Evolutionary conservation across 164 flowering plant species (phyloP).

Genomic region (Litsea cubeba): DNA sequence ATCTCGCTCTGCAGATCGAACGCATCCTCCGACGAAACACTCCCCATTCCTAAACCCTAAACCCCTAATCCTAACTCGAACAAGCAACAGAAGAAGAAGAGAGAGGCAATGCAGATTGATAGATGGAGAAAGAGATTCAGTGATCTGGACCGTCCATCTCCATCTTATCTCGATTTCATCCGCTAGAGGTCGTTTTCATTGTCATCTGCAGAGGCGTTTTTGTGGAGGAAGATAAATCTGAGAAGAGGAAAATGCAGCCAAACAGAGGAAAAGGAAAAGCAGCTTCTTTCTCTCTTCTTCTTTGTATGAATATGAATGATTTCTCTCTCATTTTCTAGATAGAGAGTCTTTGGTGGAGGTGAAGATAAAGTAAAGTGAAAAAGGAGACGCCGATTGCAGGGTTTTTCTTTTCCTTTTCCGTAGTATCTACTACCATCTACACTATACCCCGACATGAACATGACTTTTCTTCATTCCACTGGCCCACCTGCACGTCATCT

Average conservation of each 20-base stretch:
- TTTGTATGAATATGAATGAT: too few species aligned
- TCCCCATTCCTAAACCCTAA: constrained; percentile 22
- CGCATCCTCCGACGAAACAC: constrained; percentile 37
- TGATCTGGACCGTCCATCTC: not conserved
- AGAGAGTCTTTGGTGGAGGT: not conserved
- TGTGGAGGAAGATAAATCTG: not conserved
- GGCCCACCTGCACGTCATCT: not conserved
- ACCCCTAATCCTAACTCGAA: not conserved
- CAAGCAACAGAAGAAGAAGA: not conserved
- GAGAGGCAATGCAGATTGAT: not conserved
- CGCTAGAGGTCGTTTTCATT: not conserved
- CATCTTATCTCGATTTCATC: not conserved
- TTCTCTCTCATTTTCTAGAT: too few species aligned
- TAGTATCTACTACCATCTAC: not conserved
- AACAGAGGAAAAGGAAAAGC: not conserved
- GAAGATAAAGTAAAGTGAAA: not conserved
- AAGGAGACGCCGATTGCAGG: not conserved
- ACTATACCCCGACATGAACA: not conserved
- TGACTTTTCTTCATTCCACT: not conserved
- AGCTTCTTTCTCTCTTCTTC: not conserved
- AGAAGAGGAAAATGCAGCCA: not conserved
- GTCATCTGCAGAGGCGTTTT: not conserved
- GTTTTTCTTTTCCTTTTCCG: not conserved
- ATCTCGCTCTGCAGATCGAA: constrained; percentile 34
- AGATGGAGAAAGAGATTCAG: not conserved